Conservation (phyloP, 2,329 filamentous ascomycete genomes). For the Ophiostoma quercus region DNA sequence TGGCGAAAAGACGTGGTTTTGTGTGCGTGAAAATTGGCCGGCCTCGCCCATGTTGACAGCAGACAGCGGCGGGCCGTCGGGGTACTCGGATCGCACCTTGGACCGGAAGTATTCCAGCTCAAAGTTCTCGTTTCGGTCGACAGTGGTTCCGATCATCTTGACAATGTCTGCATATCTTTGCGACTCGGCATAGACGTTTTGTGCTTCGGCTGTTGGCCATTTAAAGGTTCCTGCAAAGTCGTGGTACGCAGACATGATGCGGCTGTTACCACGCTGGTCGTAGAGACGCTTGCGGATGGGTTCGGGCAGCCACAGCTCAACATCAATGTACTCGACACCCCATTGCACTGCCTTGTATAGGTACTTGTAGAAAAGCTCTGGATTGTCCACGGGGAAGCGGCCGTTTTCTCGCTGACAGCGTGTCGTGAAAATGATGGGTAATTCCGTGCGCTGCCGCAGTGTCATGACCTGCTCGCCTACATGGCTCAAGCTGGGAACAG, state of each 20-base stretch:
- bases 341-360: conserved; percentile 80
- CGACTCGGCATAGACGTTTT: conserved; percentile 65
- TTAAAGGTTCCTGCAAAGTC: conserved; percentile 81
- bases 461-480: conserved; percentile 83
- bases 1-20: conserved; percentile 82
- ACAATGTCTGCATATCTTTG: conserved; percentile 75
- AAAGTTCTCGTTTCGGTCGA: conserved; percentile 79
- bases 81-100: conserved; percentile 63
- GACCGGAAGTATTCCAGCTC: conserved; percentile 86
- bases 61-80: conserved; percentile 67
- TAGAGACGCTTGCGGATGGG: conserved; percentile 63
- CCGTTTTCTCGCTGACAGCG: conserved; percentile 78
- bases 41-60: conserved; percentile 82
- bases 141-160: conserved; percentile 85
- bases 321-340: conserved; percentile 86
- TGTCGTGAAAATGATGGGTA: conserved; percentile 87
- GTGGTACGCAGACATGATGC: conserved; percentile 88
- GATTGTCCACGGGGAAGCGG: conserved; percentile 76
- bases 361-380: conserved; percentile 68
- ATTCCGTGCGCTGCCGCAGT: conserved; percentile 72
- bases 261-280: conserved; percentile 67
- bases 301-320: conserved; percentile 81
- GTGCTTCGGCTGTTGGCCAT: conserved; percentile 70
- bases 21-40: conserved; percentile 76
- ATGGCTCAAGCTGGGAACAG: conserved; percentile 73